phyloP scores from a whole-genome alignment of 2,329 filamentous ascomycete species.

The Neonectria hederae region DNA sequence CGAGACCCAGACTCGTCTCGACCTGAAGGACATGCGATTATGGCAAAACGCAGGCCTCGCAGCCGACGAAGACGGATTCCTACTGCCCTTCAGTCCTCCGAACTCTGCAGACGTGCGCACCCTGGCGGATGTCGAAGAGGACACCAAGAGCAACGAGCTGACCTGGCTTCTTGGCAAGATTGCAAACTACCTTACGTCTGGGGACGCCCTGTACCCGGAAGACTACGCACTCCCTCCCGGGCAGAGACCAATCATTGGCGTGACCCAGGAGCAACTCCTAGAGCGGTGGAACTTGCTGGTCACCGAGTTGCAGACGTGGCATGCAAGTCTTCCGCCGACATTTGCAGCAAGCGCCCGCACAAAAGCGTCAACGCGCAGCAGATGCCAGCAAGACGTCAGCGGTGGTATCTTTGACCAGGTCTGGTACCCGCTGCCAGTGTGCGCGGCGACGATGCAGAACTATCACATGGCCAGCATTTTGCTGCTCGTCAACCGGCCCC shows the following conservation, averaged over 20 bases:
- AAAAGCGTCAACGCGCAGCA: not conserved
- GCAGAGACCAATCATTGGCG: conserved; percentile 28
- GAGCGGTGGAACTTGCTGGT: conserved; percentile 32
- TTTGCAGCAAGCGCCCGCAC: conserved; percentile 31
- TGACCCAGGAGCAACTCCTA: conserved; percentile 33
- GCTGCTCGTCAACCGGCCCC: conserved; percentile 61
- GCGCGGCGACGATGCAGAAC: conserved; percentile 71
- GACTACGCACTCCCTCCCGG: conserved; percentile 41
- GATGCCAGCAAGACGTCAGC: not conserved
- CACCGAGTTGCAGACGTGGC: conserved; percentile 32
- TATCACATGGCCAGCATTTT: conserved; percentile 73
- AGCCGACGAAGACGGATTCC: conserved; percentile 44
- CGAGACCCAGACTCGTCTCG: conserved; percentile 48
- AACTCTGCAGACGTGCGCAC: conserved; percentile 52
- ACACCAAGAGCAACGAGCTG: conserved; percentile 70
- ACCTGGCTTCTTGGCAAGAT: conserved; percentile 74
- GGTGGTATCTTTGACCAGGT: conserved; percentile 58
- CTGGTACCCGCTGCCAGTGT: conserved; percentile 72
- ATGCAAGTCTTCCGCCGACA: conserved; percentile 26
- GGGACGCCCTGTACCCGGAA: conserved; percentile 55
- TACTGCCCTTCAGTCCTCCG: conserved; percentile 47
- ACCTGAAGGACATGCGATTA: conserved; percentile 68
- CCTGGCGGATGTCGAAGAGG: conserved; percentile 66
- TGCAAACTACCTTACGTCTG: conserved; percentile 70
- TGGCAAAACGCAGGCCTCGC: conserved; percentile 72